Evolutionary conservation across 106 monocot species (phyloP).

Genomic region (Dactylorhiza incarnata): DNA sequence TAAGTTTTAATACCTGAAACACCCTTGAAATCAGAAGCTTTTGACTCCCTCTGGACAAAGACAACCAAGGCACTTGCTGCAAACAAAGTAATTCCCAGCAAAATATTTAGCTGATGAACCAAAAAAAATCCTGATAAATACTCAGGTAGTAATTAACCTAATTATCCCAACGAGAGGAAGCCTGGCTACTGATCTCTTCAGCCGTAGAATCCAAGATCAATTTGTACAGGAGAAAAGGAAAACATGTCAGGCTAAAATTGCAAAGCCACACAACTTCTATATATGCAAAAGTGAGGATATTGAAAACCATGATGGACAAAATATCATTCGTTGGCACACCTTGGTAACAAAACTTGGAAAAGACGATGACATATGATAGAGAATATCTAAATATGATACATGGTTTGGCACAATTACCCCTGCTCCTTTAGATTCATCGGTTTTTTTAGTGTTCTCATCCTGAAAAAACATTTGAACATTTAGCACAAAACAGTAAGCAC

Average conservation of each 20-base stretch:
- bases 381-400: conserved; percentile 65
- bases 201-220: conserved; percentile 12
- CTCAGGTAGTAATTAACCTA: conserved; percentile 39
- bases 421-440: conserved; percentile 40
- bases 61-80: conserved; percentile 97
- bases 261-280: not conserved
- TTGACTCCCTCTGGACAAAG: conserved; percentile 91
- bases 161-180: conserved; percentile 89
- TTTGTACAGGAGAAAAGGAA: conserved; percentile 12
- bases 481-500: too few relatives aligned
- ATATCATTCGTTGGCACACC: conserved; percentile 26
- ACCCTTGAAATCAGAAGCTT: conserved; percentile 71
- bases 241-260: conserved; percentile 23
- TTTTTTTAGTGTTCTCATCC: conserved; percentile 25
- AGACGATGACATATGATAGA: conserved; percentile 68
- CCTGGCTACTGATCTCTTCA: conserved; percentile 89
- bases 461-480: conserved; percentile 6
- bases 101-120: not conserved
- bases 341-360: conserved; percentile 94
- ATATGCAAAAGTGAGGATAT: not conserved
- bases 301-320: not conserved
- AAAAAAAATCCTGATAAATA: not conserved
- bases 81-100: conserved; percentile 9
- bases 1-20: conserved; percentile 53
- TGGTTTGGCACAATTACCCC: conserved; percentile 63